phyloP scores from a whole-genome alignment of 768 basidiomycete species.

The Phylloporus arenicola region DNA sequence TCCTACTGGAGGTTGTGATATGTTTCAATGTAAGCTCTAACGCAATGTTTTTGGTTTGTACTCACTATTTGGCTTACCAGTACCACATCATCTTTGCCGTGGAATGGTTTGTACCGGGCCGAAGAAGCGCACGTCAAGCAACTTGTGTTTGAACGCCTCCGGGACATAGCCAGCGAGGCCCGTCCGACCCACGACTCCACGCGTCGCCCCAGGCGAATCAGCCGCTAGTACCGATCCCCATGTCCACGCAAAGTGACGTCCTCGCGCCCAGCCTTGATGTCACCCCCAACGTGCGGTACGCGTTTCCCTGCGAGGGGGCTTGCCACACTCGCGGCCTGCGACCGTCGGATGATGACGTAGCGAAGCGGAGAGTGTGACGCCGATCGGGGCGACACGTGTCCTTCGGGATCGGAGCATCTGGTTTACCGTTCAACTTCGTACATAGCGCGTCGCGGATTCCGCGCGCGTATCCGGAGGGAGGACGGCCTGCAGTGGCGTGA shows the following conservation, averaged over 20 bases:
- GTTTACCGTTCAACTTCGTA: slow-evolving; percentile 14
- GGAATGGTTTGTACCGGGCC: slow-evolving; percentile 6
- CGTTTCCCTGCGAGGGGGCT: not conserved
- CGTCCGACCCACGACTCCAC: slow-evolving; percentile 6
- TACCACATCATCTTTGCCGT: not conserved
- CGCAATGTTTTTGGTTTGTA: not conserved
- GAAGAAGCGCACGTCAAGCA: slow-evolving; percentile 12
- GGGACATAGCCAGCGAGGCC: not conserved
- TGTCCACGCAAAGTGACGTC: slow-evolving; percentile 8
- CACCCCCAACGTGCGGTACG: slow-evolving; percentile 1
- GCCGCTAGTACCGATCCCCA: slow-evolving; percentile 6
- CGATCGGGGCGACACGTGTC: not conserved
- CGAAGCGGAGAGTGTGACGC: not conserved
- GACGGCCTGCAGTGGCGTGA: slow-evolving; percentile 7
- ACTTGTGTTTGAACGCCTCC: slow-evolving; percentile 11
- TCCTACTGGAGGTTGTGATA: not conserved
- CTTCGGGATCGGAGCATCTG: slow-evolving; percentile 7
- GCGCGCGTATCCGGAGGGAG: slow-evolving; percentile 1
- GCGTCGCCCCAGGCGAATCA: not conserved
- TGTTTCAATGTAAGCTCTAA: slow-evolving; percentile 1
- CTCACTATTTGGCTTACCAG: slow-evolving; percentile 2
- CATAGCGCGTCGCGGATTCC: slow-evolving; percentile 4
- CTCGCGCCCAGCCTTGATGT: no score
- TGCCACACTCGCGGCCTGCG: not conserved
- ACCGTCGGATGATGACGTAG: no score